phyloP scores from a whole-genome alignment of 208 protist genomes.

The Leishmania amazonensis region DNA sequence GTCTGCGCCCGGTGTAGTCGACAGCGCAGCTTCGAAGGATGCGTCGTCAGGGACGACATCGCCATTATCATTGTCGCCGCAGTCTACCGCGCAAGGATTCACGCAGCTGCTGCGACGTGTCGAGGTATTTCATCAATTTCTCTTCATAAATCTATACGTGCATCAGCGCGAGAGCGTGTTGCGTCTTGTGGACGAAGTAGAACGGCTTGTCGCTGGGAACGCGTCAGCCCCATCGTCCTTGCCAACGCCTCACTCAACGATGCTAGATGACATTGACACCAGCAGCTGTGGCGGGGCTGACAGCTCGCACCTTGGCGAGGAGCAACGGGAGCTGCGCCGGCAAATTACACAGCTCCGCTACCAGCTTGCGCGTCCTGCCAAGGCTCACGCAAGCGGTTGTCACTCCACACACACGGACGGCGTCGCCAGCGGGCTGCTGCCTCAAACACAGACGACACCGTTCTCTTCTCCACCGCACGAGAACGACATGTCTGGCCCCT shows the following conservation, averaged over 20 bases:
- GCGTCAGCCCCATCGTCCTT: background rate
- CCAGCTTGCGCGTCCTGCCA: conserved; percentile 9
- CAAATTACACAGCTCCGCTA: conserved; percentile 15
- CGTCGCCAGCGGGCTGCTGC: background rate
- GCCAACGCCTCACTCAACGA: background rate
- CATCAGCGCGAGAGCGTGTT: conserved; percentile 31
- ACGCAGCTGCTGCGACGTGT: conserved; percentile 21
- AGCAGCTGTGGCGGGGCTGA: background rate
- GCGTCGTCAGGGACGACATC: background rate
- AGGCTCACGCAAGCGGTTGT: background rate
- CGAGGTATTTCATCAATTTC: conserved; percentile 29
- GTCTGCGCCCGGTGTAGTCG: background rate
- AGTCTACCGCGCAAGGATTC: background rate
- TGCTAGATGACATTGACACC: background rate
- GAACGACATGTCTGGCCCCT: background rate
- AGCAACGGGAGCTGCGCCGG: conserved; percentile 5
- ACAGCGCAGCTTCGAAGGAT: background rate
- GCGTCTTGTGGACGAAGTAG: conserved; percentile 19
- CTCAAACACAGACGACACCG: background rate
- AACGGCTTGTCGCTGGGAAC: conserved; percentile 10
- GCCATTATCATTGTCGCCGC: background rate
- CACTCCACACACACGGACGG: background rate
- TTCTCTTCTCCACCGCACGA: background rate
- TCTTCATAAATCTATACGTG: conserved; percentile 33
- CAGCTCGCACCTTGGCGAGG: background rate